These are phyloP conservation scores for Metrosideros polymorpha DNA, from an alignment of 441 rosid species.

Conservation along the genomic window DNA sequence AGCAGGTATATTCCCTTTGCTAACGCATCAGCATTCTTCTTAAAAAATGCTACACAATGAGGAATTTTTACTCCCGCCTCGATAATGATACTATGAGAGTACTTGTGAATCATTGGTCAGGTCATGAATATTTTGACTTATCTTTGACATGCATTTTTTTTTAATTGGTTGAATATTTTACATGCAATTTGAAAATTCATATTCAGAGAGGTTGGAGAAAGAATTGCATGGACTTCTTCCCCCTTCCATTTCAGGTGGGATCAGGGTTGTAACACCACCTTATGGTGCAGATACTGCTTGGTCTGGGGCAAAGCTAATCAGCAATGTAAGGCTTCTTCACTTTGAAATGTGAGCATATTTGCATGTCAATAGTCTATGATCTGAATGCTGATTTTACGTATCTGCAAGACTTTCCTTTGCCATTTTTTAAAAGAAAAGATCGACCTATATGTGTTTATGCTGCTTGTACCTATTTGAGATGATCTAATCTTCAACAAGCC, in stretches of 20 bases:
- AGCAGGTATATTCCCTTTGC: constrained; percentile 33
- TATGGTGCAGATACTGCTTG: constrained; percentile 67
- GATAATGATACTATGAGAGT: neutral
- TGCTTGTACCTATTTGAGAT: neutral
- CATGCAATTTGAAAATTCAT: constrained; percentile 1
- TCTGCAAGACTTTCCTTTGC: neutral
- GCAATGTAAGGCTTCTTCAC: constrained; percentile 52
- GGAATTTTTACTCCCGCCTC: neutral
- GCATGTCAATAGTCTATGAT: neutral
- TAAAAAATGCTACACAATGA: neutral
- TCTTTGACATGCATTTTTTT: neutral
- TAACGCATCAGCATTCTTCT: neutral
- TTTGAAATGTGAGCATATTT: neutral
- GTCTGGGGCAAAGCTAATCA: constrained; percentile 81
- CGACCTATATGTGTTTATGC: neutral
- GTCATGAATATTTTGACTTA: neutral
- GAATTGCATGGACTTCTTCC: constrained; percentile 55
- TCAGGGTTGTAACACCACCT: constrained; percentile 64
- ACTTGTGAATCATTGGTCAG: neutral
- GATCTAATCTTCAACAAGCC: neutral
- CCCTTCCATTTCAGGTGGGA: constrained; percentile 39
- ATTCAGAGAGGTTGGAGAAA: constrained; percentile 72
- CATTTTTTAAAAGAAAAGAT: neutral
- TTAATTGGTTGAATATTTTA: no score
- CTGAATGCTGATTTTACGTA: neutral